phyloP scores from a whole-genome alignment of 495 filamentous ascomycete species.

The Aspergillus wentii region DNA sequence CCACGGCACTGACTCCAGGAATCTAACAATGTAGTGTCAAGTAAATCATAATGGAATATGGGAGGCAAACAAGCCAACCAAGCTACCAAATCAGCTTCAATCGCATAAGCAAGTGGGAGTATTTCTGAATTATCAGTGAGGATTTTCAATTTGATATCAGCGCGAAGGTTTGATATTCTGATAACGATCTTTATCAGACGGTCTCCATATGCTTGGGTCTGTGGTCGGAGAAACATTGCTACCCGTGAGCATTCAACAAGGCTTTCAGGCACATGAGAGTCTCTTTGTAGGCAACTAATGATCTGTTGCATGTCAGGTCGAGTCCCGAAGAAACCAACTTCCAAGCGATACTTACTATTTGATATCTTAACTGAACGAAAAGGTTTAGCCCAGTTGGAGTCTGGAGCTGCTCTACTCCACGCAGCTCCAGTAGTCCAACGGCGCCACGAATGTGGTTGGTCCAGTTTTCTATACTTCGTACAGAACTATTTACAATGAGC shows the following conservation, averaged over 20 bases:
- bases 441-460: slow-evolving; percentile 58
- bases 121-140: slow-evolving; percentile 39
- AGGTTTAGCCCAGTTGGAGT: slow-evolving; percentile 50
- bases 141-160: slow-evolving; percentile 30
- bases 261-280: slow-evolving; percentile 26
- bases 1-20: slow-evolving; percentile 22
- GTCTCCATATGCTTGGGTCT: slow-evolving; percentile 28
- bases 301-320: slow-evolving; percentile 20
- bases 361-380: slow-evolving; percentile 52
- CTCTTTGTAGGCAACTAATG: slow-evolving; percentile 36
- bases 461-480: slow-evolving; percentile 46
- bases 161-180: slow-evolving; percentile 42
- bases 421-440: slow-evolving; percentile 49
- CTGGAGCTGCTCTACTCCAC: slow-evolving; percentile 53
- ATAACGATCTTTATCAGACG: slow-evolving; percentile 32
- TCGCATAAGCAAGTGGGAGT: slow-evolving; percentile 37
- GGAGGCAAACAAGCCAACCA: slow-evolving; percentile 36
- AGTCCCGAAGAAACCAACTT: too few relatives aligned
- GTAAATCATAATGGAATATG: slow-evolving; percentile 26
- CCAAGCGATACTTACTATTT: slow-evolving; percentile 28
- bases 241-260: slow-evolving; percentile 29
- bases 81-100: slow-evolving; percentile 48
- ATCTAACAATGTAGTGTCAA: slow-evolving; percentile 18
- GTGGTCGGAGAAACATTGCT: slow-evolving; percentile 30
- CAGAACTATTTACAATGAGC: slow-evolving; percentile 45